Conservation (phyloP, 805 yeast genomes). For the Lachancea waltii region DNA sequence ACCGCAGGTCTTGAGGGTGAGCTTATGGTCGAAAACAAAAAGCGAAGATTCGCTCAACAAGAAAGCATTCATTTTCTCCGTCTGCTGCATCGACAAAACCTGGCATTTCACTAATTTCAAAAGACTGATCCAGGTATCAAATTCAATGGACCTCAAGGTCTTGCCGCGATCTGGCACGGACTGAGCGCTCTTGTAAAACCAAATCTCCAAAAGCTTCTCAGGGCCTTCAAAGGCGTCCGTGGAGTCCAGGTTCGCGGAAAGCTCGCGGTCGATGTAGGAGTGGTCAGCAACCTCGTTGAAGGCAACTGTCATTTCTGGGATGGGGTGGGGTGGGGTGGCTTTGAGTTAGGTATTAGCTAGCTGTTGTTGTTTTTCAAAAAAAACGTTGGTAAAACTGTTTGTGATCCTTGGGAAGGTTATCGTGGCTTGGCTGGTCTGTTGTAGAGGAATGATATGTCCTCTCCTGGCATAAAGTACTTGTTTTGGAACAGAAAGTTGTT, state of each 20-base stretch:
- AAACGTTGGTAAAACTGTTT: no score
- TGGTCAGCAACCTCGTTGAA: slow-evolving; percentile 34
- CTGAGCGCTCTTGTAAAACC: slow-evolving; percentile 59
- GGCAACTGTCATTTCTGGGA: slow-evolving; percentile 31
- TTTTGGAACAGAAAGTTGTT: slow-evolving; percentile 1
- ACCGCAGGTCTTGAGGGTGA: slow-evolving; percentile 91
- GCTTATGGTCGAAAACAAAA: slow-evolving; percentile 80
- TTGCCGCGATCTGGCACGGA: slow-evolving; percentile 31
- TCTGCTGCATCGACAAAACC: slow-evolving; percentile 70
- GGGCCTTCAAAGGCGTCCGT: slow-evolving; percentile 96
- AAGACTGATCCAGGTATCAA: slow-evolving; percentile 61
- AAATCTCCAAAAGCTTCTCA: slow-evolving; percentile 83
- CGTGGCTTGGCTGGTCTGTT: slow-evolving; percentile 23
- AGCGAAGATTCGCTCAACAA: slow-evolving; percentile 83
- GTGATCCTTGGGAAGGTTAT: slow-evolving; percentile 13
- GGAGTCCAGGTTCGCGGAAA: slow-evolving; percentile 76
- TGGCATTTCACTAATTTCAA: slow-evolving; percentile 84
- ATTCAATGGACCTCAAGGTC: slow-evolving; percentile 60
- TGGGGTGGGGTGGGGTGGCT: not conserved
- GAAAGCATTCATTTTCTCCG: slow-evolving; percentile 68
- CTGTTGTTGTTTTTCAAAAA: no score
- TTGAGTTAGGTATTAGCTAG: no score
- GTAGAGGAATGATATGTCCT: slow-evolving; percentile 19
- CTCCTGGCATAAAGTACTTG: slow-evolving; percentile 16
- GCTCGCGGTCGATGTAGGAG: slow-evolving; percentile 66